Base-by-base conservation (phyloP, 176 grass and related monocot species). In the Rhynchospora tenuis region DNA sequence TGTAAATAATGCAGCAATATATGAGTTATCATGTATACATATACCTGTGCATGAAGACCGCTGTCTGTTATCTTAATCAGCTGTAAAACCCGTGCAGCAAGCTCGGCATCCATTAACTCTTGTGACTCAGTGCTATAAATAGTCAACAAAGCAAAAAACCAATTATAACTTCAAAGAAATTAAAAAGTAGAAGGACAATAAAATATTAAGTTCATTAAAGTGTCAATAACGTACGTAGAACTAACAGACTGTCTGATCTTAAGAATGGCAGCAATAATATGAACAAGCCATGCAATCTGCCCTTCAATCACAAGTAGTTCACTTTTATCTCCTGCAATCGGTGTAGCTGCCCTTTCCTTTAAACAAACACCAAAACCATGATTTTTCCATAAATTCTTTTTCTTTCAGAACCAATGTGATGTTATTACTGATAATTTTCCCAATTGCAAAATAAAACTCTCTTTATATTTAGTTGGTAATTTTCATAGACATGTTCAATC, bases 201-300 rank as follows among this genome's bases (percentile, higher is more conserved):
- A 42, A 44, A 85, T 73, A 45, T 50, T 69, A 83, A 75, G 42
- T 66, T 64, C 19, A 59, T 62, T 78, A 76, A 77, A 77, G 1
- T 9, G 5, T 27, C 46, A 67, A 65, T 45, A 44, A 77, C 73
- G 77, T 90, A 93, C 97, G 93, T 92, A 76, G 87, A 91, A 84
- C 93, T 87, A 82, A 88, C 64, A 59, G 88, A 89, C 81, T 96
- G 97, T 82, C 91, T 93, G 82, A 90, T 84, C 86, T 99, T 99
- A 42, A 99, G 82, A 91, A 99, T 92, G 78, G 97, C 91, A 85
- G 91, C 93, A 88, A 99, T 92, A 68, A 99, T 93, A 89, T 99
- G 91, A 84, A 99, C 89, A 51, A 99, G 89, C 97, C 97, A 99
- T 88, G 97, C 82, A 86, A 99, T 90, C 75, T 93, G 97, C n/a